Base-by-base conservation (phyloP, 2,329 filamentous ascomycete species). In the Dothidotthia symphoricarpi region DNA sequence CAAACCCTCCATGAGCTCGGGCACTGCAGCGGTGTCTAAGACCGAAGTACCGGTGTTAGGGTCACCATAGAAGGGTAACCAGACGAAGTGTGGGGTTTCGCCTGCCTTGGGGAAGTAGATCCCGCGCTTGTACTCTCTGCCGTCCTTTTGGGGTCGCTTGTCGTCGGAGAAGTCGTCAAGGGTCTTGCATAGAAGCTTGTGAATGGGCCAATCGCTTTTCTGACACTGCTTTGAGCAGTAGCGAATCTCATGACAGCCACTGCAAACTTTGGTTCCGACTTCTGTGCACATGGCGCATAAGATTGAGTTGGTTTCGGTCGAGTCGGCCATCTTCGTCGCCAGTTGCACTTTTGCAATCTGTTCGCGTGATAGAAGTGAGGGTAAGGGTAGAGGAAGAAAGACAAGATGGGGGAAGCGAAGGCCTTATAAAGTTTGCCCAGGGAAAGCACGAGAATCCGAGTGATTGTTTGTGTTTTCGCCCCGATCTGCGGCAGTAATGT, bases 61-160 rank as follows among this genome's bases (percentile, higher is more conserved):
- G 3, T 10, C 9, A 16, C 16, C 15, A 16, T 28, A 3, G 36
- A 41, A 14, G 47, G 16, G 16, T 41, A 29, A 4, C 44, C 44
- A 47, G 30, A 42, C 22, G 16, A 43, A 37, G 8, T 29, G 13
- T 3, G 44, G 44, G 2, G 28, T 26, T 10, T n/a, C 16, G 19
- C 35, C 27, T 12, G 38, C 34, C 3, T n/a, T 31, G 2, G 38
- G 28, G 24, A 48, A 48, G n/a, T 22, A 31, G 32, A 47, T 45
- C 3, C 22, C 45, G 3, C 38, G 41, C 9, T 22, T 22, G 19
- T 22, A 22, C 19, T 6, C 5, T 22, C 5, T 5, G 9, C 19
- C 19, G 13, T 19, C 9, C 16, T 14, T 11, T 13, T 16, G 10
- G 28, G 27, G 17, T 14, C 28, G n/a, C 24, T 31, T 28, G 16